phyloP scores from a whole-genome alignment of 345 rosid genomes.

The Noccaea caerulescens region DNA sequence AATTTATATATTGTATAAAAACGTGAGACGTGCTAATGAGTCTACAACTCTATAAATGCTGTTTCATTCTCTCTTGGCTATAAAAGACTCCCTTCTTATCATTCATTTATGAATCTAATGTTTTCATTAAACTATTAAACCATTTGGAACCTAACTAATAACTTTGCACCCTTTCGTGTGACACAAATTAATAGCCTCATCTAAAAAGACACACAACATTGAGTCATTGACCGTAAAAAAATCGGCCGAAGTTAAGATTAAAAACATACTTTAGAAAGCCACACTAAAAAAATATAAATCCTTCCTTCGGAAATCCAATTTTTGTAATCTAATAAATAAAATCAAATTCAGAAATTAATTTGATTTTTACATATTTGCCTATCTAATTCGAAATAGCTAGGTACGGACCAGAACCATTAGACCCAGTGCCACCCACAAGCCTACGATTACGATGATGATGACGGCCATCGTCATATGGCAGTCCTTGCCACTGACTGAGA shows the following conservation, averaged over 20 bases:
- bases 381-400: conserved; percentile 38
- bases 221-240: neutral
- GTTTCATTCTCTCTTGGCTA: too few relatives aligned
- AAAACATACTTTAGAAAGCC: neutral
- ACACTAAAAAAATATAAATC: neutral
- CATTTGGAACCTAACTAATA: too few relatives aligned
- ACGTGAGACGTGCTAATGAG: too few relatives aligned
- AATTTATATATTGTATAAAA: too few relatives aligned
- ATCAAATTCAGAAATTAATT: neutral
- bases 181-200: conserved; percentile 3
- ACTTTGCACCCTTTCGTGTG: neutral
- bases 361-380: neutral
- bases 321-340: neutral
- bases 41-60: too few relatives aligned
- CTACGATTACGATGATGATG: conserved; percentile 14
- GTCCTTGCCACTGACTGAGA: conserved; percentile 1
- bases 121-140: too few relatives aligned
- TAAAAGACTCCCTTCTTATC: too few relatives aligned
- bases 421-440: conserved; percentile 26
- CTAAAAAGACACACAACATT: neutral
- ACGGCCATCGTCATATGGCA: conserved; percentile 1
- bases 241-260: neutral
- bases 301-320: neutral
- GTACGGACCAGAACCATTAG: conserved; percentile 27
- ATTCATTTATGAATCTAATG: too few relatives aligned